phyloP scores from a whole-genome alignment of 352 stramenopile genomes.

The Phytophthora tentaculata region DNA sequence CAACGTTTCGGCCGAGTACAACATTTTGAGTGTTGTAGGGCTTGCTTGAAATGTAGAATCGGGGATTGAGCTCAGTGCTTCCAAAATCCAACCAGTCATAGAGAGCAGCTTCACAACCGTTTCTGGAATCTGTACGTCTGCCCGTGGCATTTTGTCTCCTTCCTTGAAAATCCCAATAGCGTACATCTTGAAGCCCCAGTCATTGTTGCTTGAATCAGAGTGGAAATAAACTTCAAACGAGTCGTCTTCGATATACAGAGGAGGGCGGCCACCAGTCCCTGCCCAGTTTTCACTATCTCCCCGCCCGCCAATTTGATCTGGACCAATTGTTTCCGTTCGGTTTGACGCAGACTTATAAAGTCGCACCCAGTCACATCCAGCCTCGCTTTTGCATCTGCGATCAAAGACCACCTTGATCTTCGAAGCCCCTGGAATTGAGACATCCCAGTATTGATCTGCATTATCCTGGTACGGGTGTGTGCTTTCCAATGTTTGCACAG shows the following conservation, averaged over 20 bases:
- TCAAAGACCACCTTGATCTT: constrained; percentile 80
- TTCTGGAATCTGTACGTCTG: constrained; percentile 8
- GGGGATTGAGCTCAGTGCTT: constrained; percentile 32
- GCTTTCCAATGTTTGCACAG: constrained; percentile 67
- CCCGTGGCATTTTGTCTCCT: constrained; percentile 8
- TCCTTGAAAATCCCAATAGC: constrained; percentile 71
- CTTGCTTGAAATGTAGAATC: constrained; percentile 16
- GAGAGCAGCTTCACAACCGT: constrained; percentile 35
- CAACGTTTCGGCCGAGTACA: constrained; percentile 45
- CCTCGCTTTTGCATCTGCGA: constrained; percentile 70
- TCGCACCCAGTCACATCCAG: constrained; percentile 64
- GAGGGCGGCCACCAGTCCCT: constrained; percentile 62
- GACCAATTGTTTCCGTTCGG: constrained; percentile 52
- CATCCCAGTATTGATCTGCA: constrained; percentile 67
- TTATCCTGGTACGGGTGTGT: constrained; percentile 78
- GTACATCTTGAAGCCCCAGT: constrained; percentile 92
- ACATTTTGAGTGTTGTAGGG: constrained; percentile 18
- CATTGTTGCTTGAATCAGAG: constrained; percentile 79
- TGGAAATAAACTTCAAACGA: constrained; percentile 85
- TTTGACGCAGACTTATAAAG: constrained; percentile 74
- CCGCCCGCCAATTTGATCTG: constrained; percentile 68
- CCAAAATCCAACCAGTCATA: constrained; percentile 51
- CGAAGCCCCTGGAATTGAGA: constrained; percentile 70
- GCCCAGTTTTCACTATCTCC: constrained; percentile 82
- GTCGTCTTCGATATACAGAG: constrained; percentile 76